phyloP scores from a whole-genome alignment of 2,329 filamentous ascomycete species.

The Aspergillus versicolor region DNA sequence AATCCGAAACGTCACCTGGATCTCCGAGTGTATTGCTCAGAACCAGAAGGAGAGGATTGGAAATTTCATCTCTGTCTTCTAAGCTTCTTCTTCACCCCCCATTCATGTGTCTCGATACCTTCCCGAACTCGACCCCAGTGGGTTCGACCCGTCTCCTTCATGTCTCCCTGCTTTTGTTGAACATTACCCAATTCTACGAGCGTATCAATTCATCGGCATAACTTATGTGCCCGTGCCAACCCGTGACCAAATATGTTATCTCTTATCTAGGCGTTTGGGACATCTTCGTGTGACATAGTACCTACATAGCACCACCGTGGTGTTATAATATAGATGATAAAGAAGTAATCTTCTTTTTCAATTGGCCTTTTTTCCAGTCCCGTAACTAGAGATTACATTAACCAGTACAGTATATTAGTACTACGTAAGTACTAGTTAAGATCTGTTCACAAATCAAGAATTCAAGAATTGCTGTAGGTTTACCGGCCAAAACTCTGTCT shows the following conservation, averaged over 20 bases:
- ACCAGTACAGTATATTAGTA: no score
- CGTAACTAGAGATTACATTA: not conserved
- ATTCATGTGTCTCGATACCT: not conserved
- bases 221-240: slow-evolving; percentile 20
- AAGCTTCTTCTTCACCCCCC: slow-evolving; percentile 26
- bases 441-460: no score
- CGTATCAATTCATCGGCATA: slow-evolving; percentile 27
- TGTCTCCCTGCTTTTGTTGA: slow-evolving; percentile 15
- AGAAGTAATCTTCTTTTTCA: not conserved
- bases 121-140: not conserved
- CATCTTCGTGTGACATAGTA: slow-evolving; percentile 29
- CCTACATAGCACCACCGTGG: slow-evolving; percentile 18
- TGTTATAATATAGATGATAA: slow-evolving; percentile 15
- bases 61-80: slow-evolving; percentile 99
- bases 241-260: slow-evolving; percentile 14
- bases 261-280: slow-evolving; percentile 28
- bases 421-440: no score
- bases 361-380: not conserved
- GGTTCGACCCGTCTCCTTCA: not conserved
- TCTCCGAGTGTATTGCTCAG: slow-evolving; percentile 98
- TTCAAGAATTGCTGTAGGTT: no score
- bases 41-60: slow-evolving; percentile 99
- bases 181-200: slow-evolving; percentile 35
- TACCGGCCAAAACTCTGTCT: no score
- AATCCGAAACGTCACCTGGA: slow-evolving; percentile 99